Conservation (phyloP, 345 rosid genomes). For the Combretum micranthum region DNA sequence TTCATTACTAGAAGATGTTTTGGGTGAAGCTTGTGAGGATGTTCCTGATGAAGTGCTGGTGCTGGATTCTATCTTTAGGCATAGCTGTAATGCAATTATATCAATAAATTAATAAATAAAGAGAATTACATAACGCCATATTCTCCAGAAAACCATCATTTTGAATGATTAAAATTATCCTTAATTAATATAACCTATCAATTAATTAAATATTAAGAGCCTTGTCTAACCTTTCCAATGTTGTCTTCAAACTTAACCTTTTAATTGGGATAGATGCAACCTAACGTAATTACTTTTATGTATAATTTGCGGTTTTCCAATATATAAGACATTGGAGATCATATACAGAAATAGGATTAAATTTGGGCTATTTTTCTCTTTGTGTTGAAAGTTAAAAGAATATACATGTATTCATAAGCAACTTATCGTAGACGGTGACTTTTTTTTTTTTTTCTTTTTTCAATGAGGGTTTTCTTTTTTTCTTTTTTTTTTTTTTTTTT, state of each 20-base stretch:
- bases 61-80: conserved; percentile 64
- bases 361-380: too few relatives aligned
- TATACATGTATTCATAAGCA: too few relatives aligned
- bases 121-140: too few relatives aligned
- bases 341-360: not conserved
- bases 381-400: too few relatives aligned
- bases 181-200: too few relatives aligned
- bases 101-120: not conserved
- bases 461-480: not conserved
- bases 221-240: too few relatives aligned
- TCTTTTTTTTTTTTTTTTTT: not conserved
- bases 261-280: not conserved
- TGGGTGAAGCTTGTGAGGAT: conserved; percentile 36
- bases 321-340: not conserved
- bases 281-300: too few relatives aligned
- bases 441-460: too few relatives aligned
- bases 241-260: not conserved
- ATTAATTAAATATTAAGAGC: too few relatives aligned
- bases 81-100: conserved; percentile 29
- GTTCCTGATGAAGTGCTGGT: conserved; percentile 27
- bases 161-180: too few relatives aligned
- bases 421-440: too few relatives aligned
- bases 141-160: too few relatives aligned
- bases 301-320: not conserved
- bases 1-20: conserved; percentile 47